Conservation (phyloP, 1,284 basidiomycete species). For the Irpex sp. region DNA sequence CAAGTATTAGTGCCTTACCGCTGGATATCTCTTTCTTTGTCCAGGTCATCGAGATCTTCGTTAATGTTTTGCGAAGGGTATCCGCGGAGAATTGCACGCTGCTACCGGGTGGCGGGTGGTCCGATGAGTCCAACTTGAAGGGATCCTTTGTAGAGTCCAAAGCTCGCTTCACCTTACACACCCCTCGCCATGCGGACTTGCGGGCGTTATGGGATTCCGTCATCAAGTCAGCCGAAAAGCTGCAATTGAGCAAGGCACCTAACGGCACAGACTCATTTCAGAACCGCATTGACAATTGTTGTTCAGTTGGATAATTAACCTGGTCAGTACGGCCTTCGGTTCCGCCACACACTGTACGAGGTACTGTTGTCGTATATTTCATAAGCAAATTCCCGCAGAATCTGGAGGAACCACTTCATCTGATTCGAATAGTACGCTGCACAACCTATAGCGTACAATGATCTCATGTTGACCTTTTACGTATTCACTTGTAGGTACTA, state of each 20-base stretch:
- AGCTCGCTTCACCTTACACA: neutral
- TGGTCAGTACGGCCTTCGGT: neutral
- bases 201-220: neutral
- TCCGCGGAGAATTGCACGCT: neutral
- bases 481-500: too few relatives aligned
- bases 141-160: neutral
- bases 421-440: too few relatives aligned
- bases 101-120: neutral
- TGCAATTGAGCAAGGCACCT: neutral
- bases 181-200: neutral
- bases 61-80: too few relatives aligned
- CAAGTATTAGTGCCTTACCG: too few relatives aligned
- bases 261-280: neutral
- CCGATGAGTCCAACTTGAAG: neutral
- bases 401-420: too few relatives aligned
- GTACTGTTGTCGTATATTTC: neutral
- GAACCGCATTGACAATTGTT: neutral
- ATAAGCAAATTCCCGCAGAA: too few relatives aligned
- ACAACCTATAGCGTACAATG: too few relatives aligned
- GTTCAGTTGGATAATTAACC: neutral
- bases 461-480: too few relatives aligned
- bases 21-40: too few relatives aligned
- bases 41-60: too few relatives aligned
- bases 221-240: neutral
- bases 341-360: neutral